Evolutionary conservation across 306 rosid genomes (phyloP).

Genomic region (Lathyrus sativus): DNA sequence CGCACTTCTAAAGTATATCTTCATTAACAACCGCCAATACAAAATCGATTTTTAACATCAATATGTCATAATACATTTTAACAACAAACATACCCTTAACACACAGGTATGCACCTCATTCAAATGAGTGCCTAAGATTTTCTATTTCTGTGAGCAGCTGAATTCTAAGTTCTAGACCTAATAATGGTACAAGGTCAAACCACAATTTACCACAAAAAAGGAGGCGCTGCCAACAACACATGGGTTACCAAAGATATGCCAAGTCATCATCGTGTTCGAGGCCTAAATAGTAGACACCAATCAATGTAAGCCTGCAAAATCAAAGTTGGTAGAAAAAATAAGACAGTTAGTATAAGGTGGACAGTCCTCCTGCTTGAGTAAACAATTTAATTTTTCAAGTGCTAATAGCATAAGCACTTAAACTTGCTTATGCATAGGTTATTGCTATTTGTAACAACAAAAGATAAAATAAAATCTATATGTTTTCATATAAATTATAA

Average conservation of each 20-base stretch:
- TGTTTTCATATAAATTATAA: too few species aligned
- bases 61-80: neutral
- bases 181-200: slow-evolving; percentile 39
- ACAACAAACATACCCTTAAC: slow-evolving; percentile 13
- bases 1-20: neutral
- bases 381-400: too few species aligned
- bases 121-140: slow-evolving; percentile 24
- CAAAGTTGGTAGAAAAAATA: slow-evolving; percentile 33
- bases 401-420: too few species aligned
- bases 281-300: slow-evolving; percentile 67
- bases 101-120: slow-evolving; percentile 18
- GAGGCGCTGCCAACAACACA: slow-evolving; percentile 16
- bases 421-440: too few species aligned
- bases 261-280: slow-evolving; percentile 61
- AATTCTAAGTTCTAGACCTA: slow-evolving; percentile 37
- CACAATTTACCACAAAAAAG: slow-evolving; percentile 35
- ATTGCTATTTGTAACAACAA: too few species aligned
- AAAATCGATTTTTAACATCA: neutral
- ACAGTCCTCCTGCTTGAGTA: neutral
- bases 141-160: slow-evolving; percentile 32
- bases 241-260: slow-evolving; percentile 52
- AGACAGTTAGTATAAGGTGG: too few species aligned
- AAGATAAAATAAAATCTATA: too few species aligned
- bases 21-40: neutral
- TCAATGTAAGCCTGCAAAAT: slow-evolving; percentile 80